Evolutionary conservation across 352 stramenopile genomes (phyloP), one percentile per base, ranked within the genome.

Genomic region (Thraustotheca clavata): DNA sequence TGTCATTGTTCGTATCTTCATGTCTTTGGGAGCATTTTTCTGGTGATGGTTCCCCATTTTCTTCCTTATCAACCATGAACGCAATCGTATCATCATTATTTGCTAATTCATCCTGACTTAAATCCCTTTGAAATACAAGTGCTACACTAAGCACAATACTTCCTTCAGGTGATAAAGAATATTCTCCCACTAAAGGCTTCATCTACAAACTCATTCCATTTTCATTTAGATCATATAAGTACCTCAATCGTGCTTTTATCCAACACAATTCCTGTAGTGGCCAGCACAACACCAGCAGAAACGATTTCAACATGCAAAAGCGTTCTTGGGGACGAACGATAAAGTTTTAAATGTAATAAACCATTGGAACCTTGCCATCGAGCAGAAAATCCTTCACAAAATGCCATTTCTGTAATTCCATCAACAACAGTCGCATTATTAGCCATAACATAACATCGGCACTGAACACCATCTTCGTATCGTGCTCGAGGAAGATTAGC

Each of bases 1-100:
- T 31, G 11, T 55, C 32, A 12, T 62, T 39, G 52, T 62, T 62
- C 35, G 32, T 62, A 26, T 27, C 8, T n/a, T 31, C 52, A 27
- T 31, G 35, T n/a, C 26, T 39, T 16, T 27, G 20, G 0, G n/a
- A 16, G 34, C 14, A 39, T 35, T 63, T 63, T 29, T 63, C 55
- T 18, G 55, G 55, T 11, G 55, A 63, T n/a, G 55, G 55, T 41
- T 31, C 55, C 16, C 55, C 55, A 26, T 52, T 29, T 24, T 27
- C 38, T 26, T 52, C 38, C 38, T 16, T 20, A 16, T 43, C 20
- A 20, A 43, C 38, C 38, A 43, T 20, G 43, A 3, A 52, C 43
- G 43, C 43, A 24, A 31, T 52, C 16, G 4, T 47, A 24, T 47
- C 43, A 18, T 52, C 43, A 7, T 52, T 52, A 31, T 52, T 52